Evolutionary conservation across 208 protist species (phyloP).

Genomic region (Crithidia expoeki): DNA sequence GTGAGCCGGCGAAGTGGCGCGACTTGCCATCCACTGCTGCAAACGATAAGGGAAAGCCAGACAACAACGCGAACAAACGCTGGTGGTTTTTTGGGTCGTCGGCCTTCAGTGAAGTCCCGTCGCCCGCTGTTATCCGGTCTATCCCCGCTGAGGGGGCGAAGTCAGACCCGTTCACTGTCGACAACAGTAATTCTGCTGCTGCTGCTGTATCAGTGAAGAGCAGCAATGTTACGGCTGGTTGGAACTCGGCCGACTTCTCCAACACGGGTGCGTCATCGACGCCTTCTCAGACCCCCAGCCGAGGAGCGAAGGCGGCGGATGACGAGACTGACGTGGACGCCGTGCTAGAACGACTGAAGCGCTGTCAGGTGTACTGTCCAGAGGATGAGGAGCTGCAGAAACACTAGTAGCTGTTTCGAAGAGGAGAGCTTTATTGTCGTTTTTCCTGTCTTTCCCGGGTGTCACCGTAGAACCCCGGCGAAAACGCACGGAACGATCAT

Average conservation of each 20-base stretch:
- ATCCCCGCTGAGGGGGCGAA: no score
- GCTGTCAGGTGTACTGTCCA: constrained; percentile 86
- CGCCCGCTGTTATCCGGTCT: no score
- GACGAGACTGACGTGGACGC: constrained; percentile 62
- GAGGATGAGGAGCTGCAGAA: constrained; percentile 53
- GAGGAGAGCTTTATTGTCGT: background rate
- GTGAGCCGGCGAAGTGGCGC: constrained; percentile 19
- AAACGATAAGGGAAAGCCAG: background rate
- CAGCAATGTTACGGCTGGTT: background rate
- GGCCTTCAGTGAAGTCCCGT: constrained; percentile 6
- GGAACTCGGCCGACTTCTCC: background rate
- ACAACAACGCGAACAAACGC: background rate
- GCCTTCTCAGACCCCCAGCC: constrained; percentile 12
- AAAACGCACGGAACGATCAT: no score
- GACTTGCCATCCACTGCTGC: background rate
- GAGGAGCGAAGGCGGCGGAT: constrained; percentile 35
- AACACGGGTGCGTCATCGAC: background rate
- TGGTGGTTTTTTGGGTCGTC: constrained; percentile 34
- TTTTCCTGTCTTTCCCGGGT: background rate
- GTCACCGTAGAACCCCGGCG: no score
- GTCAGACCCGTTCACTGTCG: background rate
- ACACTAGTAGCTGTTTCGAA: background rate
- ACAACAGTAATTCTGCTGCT: background rate
- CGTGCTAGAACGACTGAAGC: constrained; percentile 63
- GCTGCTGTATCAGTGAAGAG: background rate